Base-by-base conservation (phyloP, 2,329 filamentous ascomycete genomes). In the Xylaria digitata region DNA sequence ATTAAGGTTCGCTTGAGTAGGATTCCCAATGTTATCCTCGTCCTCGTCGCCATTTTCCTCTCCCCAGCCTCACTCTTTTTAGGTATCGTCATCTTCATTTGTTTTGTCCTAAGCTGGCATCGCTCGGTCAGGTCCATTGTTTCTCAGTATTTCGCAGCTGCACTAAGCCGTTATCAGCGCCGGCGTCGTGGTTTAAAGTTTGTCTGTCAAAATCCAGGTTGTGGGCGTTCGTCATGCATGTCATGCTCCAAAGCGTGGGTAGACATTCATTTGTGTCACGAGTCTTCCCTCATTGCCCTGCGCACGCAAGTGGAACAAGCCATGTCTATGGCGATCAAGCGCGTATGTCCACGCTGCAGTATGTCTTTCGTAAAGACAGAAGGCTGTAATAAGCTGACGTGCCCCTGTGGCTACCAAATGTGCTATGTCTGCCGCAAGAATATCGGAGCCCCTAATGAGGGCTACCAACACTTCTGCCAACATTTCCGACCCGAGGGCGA, bases 301-400 rank as follows among this genome's bases (percentile, higher is more conserved):
- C 92, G 95, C 60, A 94, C 93, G 1, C 92, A 95, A 71, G 90
- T 98, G 71, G 96, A 98, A 81, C 91, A 94, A 72, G 95, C 94
- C 62, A 96, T 96, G 83, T 97, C 94, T 69, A 89, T 94, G 76
- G 95, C 95, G 26, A 89, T 98, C 77, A 99, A 98, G 81, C 92
- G 96, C 57, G 95, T 96, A 9, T 99, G 96, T 78, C 96, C 96
- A 8, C 88, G 91, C 54, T 99, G 96, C 83, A 91, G 92, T 72
- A 92, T 94, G 9, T 92, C 90, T 17, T 98, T 98, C 78, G 92
- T 99, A 80, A 98, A 98, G 79, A 91, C 89, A 6, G 90, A 90
- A 30, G 96, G 96, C 74, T 99, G 96, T 86, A 99, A 99, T 83
- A 98, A 98, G 81, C 86, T 99, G 46, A 95, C 93, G 6, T 98